A percentile compares a stretch with the other conserved stretches of the same genome.
phyloP scores from a whole-genome alignment of 495 filamentous ascomycete genomes.

The Daldinia bambusicola region DNA sequence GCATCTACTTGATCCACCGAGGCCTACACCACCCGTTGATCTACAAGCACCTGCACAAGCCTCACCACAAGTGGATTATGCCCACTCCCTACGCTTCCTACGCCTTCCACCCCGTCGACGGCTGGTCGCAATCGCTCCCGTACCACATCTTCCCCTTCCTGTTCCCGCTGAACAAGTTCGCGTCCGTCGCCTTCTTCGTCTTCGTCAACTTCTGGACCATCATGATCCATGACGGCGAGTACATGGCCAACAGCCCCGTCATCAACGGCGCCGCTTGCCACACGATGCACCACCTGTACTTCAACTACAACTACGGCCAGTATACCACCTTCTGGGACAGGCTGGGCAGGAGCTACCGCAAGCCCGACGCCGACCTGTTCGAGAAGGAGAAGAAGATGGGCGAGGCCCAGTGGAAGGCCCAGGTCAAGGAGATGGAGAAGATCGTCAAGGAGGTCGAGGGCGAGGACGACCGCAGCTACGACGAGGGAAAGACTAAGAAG shows the following conservation, averaged over 20 bases:
- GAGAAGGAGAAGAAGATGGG: constrained; percentile 89
- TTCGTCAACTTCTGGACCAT: constrained; percentile 99
- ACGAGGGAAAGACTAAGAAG: constrained; percentile 59
- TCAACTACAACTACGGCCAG: constrained; percentile 99
- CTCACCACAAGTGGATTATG: constrained; percentile 99
- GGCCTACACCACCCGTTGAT: constrained; percentile 83
- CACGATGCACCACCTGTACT: constrained; percentile 96
- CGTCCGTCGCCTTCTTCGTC: constrained; percentile 84
- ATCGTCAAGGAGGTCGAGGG: constrained; percentile 88
- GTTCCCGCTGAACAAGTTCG: constrained; percentile 91
- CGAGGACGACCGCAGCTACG: constrained; percentile 81
- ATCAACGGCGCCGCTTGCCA: constrained; percentile 97
- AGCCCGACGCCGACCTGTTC: constrained; percentile 90
- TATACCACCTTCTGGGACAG: constrained; percentile 97
- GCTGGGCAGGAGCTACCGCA: constrained; percentile 85
- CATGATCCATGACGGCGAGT: constrained; percentile 97
- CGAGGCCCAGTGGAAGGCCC: constrained; percentile 80
- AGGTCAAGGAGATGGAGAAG: constrained; percentile 86
- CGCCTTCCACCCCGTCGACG: constrained; percentile 95
- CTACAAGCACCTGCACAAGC: constrained; percentile 93
- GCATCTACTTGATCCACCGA: constrained; percentile 96
- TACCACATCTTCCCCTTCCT: constrained; percentile 95
- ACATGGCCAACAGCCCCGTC: constrained; percentile 84
- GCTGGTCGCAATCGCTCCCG: constrained; percentile 89
- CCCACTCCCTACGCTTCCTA: constrained; percentile 91